Conservation (phyloP, 2,329 filamentous ascomycete genomes). For the Teratosphaeriaceae sp. region DNA sequence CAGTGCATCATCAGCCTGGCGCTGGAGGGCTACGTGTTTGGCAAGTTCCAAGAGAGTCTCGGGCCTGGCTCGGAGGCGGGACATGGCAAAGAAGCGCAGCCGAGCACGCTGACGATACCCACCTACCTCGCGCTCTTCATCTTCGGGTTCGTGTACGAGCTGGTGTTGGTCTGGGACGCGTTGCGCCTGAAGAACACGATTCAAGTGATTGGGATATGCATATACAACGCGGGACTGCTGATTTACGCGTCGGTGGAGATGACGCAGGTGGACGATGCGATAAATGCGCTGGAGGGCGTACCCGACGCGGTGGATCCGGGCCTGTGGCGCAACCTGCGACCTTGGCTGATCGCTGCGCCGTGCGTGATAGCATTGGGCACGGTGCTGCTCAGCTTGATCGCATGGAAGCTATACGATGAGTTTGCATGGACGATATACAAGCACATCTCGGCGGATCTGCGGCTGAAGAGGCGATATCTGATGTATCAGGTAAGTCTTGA, state of each 20-base stretch:
- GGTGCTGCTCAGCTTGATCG: conserved; percentile 63
- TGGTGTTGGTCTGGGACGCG: conserved; percentile 87
- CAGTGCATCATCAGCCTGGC: conserved; percentile 76
- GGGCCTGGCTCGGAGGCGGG: conserved; percentile 13
- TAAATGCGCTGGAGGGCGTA: conserved; percentile 45
- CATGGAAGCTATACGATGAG: conserved; percentile 96
- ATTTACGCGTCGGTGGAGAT: conserved; percentile 92
- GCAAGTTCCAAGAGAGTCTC: conserved; percentile 65
- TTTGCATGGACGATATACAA: conserved; percentile 99
- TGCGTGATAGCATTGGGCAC: conserved; percentile 73
- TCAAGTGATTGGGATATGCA: conserved; percentile 89
- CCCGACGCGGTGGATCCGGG: conserved; percentile 35
- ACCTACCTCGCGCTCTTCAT: conserved; percentile 96
- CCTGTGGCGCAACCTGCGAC: conserved; percentile 64
- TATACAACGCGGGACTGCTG: conserved; percentile 85
- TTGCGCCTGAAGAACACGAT: conserved; percentile 95
- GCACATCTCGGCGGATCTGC: conserved; percentile 93
- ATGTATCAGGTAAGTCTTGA: conserved; percentile 90
- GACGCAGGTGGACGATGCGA: conserved; percentile 76
- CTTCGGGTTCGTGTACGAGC: conserved; percentile 90
- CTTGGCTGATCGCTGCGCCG: conserved; percentile 79
- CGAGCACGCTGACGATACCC: conserved; percentile 63
- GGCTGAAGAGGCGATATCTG: conserved; percentile 93
- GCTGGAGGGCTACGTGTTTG: conserved; percentile 89
- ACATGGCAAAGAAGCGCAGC: conserved; percentile 16